Base-by-base conservation (phyloP, 73 alveolate genomes). In the Blepharisma stoltei region DNA sequence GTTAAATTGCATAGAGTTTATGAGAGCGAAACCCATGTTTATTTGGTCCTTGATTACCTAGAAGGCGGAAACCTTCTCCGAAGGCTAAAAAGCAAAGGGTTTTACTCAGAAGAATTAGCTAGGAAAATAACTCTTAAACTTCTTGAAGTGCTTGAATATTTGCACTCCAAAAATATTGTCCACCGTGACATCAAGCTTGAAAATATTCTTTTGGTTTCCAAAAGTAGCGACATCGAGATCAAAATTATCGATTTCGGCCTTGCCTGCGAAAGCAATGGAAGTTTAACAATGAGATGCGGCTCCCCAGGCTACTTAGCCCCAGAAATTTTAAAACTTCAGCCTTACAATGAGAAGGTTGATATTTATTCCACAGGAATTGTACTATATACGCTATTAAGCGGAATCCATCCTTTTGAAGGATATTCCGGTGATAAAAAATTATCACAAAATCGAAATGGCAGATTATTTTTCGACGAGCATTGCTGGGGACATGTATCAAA, bases 221-320 rank as follows among this genome's bases (percentile, higher is more conserved):
- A 37, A 7, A 43, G n/a, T 53, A 37, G 5, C 65, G 79, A 80
- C 8, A 78, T 83, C 7, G 93, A 88, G 41, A 79, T 88, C 27
- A 87, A 87, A 81, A 50, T 88, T 38, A 88, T 91, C 48, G 95
- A 88, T 83, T 66, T 88, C 49, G 85, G 86, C 47, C 41, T 83
- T 43, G 90, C 90, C 49, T 78, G 79, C 68, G 73, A 80, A 47
- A 69, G 71, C 55, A 75, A 87, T 41, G 83, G 79, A 54, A 66
- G 80, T 25, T 79, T 84, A 43, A 47, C 52, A 18, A 53, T 78
- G 54, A 85, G 88, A 81, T 88, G 95, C 71, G 95, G 95, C 25
- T 71, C 91, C 21, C 95, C 95, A 8, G 85, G 90, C 60, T 88
- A 84, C 76, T 88, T 88, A 50, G 89, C 91, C 52, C 95, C 95